Evolutionary conservation across 371 early-diverging fungal genomes (phyloP).

Genomic region (Smittium culicis): DNA sequence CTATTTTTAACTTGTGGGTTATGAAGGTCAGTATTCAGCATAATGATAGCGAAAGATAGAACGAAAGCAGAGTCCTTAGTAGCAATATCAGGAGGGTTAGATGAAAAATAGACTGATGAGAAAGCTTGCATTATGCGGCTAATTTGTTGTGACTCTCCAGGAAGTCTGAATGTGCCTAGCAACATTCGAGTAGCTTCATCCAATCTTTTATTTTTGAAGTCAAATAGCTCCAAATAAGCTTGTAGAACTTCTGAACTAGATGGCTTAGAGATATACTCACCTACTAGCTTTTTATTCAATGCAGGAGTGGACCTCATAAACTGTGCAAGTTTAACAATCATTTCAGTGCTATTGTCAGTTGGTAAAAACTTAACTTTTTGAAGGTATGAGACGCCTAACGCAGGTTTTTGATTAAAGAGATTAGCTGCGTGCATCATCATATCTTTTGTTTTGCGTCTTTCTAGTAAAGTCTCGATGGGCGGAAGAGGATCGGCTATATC

Average conservation of each 20-base stretch:
- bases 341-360: slow-evolving; percentile 30
- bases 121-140: slow-evolving; percentile 80
- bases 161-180: slow-evolving; percentile 74
- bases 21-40: slow-evolving; percentile 91
- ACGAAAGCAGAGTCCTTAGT: slow-evolving; percentile 61
- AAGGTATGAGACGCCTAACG: slow-evolving; percentile 63
- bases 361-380: slow-evolving; percentile 30
- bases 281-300: slow-evolving; percentile 63
- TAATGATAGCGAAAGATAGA: slow-evolving; percentile 74
- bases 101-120: slow-evolving; percentile 57
- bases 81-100: slow-evolving; percentile 42
- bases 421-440: slow-evolving; percentile 60
- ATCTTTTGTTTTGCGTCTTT: slow-evolving; percentile 41
- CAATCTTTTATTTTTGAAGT: slow-evolving; percentile 63
- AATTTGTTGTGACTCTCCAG: slow-evolving; percentile 91
- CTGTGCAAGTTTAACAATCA: slow-evolving; percentile 42
- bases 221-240: slow-evolving; percentile 67
- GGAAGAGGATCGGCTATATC: not conserved
- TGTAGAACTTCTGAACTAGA: slow-evolving; percentile 60
- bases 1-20: slow-evolving; percentile 69
- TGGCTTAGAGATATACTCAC: slow-evolving; percentile 77
- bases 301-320: slow-evolving; percentile 60
- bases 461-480: slow-evolving; percentile 12
- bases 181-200: slow-evolving; percentile 76
- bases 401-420: slow-evolving; percentile 71